phyloP scores from a whole-genome alignment of 352 stramenopile genomes.

The Pythium folliculosum region DNA sequence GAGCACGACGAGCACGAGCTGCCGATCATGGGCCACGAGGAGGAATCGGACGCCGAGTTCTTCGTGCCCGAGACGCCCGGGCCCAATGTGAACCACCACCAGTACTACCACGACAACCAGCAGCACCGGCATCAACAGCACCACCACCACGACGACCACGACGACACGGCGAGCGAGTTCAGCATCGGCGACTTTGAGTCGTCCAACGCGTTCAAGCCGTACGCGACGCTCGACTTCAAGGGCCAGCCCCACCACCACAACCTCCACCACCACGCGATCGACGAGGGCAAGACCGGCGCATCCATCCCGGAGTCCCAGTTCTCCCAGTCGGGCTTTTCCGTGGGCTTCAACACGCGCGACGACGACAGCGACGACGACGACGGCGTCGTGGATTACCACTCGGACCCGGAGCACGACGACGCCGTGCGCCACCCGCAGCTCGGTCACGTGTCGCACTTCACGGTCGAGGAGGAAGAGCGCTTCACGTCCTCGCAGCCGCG shows the following conservation, averaged over 20 bases:
- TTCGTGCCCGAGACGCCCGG: constrained; percentile 20
- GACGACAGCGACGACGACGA: constrained; percentile 26
- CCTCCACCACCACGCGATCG: not conserved
- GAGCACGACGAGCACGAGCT: constrained; percentile 24
- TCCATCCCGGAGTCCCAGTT: constrained; percentile 17
- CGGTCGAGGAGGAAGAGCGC: constrained; percentile 22
- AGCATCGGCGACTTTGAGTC: constrained; percentile 28
- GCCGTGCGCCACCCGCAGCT: constrained; percentile 18
- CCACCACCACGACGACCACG: constrained; percentile 14
- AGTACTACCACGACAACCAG: constrained; percentile 19
- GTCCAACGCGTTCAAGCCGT: constrained; percentile 24
- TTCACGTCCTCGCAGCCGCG: constrained; percentile 20
- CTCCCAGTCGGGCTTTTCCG: constrained; percentile 26
- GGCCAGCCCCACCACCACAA: not conserved
- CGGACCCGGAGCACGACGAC: constrained; percentile 16
- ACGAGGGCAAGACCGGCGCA: constrained; percentile 8
- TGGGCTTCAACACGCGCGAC: constrained; percentile 19
- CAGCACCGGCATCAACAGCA: constrained; percentile 8
- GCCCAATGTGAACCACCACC: not conserved
- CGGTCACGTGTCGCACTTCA: constrained; percentile 19
- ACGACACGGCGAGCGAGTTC: constrained; percentile 26
- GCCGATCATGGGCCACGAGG: constrained; percentile 26
- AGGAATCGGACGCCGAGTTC: constrained; percentile 24
- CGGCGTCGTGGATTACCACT: constrained; percentile 24
- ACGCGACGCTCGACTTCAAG: constrained; percentile 16